phyloP scores from a whole-genome alignment of 2,329 filamentous ascomycete genomes.

The Onygenales sp. region DNA sequence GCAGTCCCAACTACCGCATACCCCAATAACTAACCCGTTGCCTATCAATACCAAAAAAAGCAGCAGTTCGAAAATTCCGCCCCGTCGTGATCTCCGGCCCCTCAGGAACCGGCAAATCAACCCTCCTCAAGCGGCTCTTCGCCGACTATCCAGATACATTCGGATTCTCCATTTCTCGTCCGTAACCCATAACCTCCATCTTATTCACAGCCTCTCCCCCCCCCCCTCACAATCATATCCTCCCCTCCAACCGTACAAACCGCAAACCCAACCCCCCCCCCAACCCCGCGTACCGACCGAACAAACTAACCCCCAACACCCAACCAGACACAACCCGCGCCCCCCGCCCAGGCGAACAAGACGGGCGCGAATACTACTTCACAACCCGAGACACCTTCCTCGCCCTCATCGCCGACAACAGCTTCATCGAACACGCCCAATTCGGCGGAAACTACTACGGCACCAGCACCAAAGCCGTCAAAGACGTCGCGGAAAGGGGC shows the following conservation, averaged over 20 bases:
- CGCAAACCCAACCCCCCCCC: no score
- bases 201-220: constrained; percentile 5
- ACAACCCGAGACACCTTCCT: constrained; percentile 58
- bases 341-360: constrained; percentile 63
- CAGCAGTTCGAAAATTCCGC: constrained; percentile 22
- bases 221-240: constrained; percentile 9
- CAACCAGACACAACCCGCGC: constrained; percentile 63
- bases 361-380: constrained; percentile 77
- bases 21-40: background rate
- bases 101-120: constrained; percentile 34
- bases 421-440: constrained; percentile 79
- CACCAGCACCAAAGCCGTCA: constrained; percentile 69
- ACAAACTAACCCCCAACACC: constrained; percentile 1
- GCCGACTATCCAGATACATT: constrained; percentile 33
- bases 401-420: constrained; percentile 54
- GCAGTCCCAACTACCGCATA: background rate
- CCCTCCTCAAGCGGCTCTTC: constrained; percentile 34
- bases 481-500: constrained; percentile 61
- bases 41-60: background rate
- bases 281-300: no score
- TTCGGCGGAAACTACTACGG: constrained; percentile 85
- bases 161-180: constrained; percentile 33
- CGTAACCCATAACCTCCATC: constrained; percentile 7
- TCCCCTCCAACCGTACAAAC: constrained; percentile 10
- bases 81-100: constrained; percentile 35